Percentiles rank a stretch among this genome's conserved stretches.
phyloP scores from a whole-genome alignment of 768 basidiomycete genomes.

The Terana coerulea region DNA sequence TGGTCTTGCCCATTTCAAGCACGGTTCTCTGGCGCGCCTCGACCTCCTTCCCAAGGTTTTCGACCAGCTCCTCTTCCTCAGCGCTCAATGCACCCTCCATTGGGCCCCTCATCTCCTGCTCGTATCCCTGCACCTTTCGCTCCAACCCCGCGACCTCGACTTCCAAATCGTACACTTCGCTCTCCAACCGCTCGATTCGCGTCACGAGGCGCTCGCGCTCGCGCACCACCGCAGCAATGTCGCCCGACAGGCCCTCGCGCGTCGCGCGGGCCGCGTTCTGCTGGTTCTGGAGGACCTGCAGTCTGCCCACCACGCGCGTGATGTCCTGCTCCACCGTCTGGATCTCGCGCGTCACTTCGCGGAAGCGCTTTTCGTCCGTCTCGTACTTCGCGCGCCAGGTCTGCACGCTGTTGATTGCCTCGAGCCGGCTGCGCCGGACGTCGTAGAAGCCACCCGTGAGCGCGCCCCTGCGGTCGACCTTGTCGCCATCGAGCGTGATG shows the following conservation, averaged over 20 bases:
- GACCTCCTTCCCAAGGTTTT: slow-evolving; percentile 66
- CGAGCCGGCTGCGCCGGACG: slow-evolving; percentile 83
- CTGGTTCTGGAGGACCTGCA: slow-evolving; percentile 67
- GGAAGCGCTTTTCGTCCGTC: slow-evolving; percentile 55
- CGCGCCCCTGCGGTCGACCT: slow-evolving; percentile 94
- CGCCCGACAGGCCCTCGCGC: slow-evolving; percentile 62
- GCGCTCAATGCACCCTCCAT: slow-evolving; percentile 69
- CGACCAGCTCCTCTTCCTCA: slow-evolving; percentile 68
- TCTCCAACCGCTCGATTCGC: slow-evolving; percentile 60
- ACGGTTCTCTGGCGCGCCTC: slow-evolving; percentile 71
- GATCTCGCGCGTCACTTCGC: slow-evolving; percentile 73
- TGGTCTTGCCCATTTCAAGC: slow-evolving; percentile 60
- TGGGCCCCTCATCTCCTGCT: slow-evolving; percentile 67
- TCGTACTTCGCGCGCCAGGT: slow-evolving; percentile 73
- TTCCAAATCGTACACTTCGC: slow-evolving; percentile 66
- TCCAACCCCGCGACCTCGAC: slow-evolving; percentile 62
- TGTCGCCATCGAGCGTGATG: slow-evolving; percentile 96
- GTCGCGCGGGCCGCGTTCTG: slow-evolving; percentile 67
- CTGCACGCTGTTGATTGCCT: slow-evolving; percentile 74
- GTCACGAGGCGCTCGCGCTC: slow-evolving; percentile 70
- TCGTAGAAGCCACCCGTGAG: slow-evolving; percentile 97
- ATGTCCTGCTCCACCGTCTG: slow-evolving; percentile 81
- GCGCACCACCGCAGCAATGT: slow-evolving; percentile 51
- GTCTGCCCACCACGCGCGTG: slow-evolving; percentile 65
- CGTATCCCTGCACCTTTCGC: slow-evolving; percentile 61